Base-by-base conservation (phyloP, 2,329 filamentous ascomycete genomes). In the Ceratocystis destructans region DNA sequence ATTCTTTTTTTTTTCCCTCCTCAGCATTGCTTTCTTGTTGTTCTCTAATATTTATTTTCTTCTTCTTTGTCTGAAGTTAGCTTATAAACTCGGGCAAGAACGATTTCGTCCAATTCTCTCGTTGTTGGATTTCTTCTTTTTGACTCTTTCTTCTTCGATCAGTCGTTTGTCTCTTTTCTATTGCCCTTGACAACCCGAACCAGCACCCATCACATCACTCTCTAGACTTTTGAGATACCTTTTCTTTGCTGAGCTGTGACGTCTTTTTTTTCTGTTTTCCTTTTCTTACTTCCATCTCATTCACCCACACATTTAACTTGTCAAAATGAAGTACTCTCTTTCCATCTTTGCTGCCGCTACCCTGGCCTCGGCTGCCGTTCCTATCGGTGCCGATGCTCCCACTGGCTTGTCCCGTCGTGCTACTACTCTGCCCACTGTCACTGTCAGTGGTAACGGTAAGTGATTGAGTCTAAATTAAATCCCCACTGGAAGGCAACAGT, bases 381-480 rank as follows among this genome's bases (percentile, higher is more conserved):
- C 57, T 37, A 72, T 73, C 28, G 81, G 81, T 65, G 76, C 75
- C 10, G 82, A 83, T 62, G 83, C 82, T 37, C 74, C 73, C 55
- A 82, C 79, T 7, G 73, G 80, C 69, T 74, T 78, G 22, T 79
- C 80, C 6, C 82, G 82, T 74, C 79, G 82, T 64, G 65, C 64
- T n/a, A 78, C 77, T 69, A 74, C 75, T 62, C 70, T 83, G 31
- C 78, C 82, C 20, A 73, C 77, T 15, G 79, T 85, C 69, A 79
- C 79, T 0, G 80, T 76, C 62, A 82, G 80, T 22, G 82, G 82
- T 70, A 85, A 84, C 76, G 82, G 82, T 84, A 76, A 70, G 75
- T 66, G 5, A 45, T 7, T n/a, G 22, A 44, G 7, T 62, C 17
- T 28, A n/a, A 25, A 53, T 28, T 28, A n/a, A 25, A 53, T 28